Conservation (phyloP, 805 yeast genomes). For the Barnettozyma vustinii region DNA sequence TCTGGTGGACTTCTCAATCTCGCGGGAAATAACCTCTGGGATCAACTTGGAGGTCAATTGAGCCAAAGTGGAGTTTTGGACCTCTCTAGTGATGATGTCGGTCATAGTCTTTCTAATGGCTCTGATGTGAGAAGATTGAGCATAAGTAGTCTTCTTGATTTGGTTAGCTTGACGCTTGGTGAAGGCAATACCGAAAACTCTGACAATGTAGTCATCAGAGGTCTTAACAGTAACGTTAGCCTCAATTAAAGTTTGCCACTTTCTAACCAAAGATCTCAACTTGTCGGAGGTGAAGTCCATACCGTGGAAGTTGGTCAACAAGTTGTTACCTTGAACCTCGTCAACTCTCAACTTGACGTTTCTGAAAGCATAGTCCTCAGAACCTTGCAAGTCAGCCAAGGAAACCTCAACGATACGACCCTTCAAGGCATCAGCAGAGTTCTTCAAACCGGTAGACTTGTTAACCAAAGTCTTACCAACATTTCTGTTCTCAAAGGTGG, state of each 20-base stretch:
- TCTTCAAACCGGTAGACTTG: slow-evolving; percentile 97
- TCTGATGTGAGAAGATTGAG: slow-evolving; percentile 96
- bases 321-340: slow-evolving; percentile 98
- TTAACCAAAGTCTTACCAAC: slow-evolving; percentile 98
- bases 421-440: slow-evolving; percentile 96
- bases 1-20: slow-evolving; percentile 94
- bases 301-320: slow-evolving; percentile 99
- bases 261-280: slow-evolving; percentile 95
- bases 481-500: slow-evolving; percentile 96
- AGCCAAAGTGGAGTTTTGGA: slow-evolving; percentile 88
- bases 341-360: slow-evolving; percentile 96
- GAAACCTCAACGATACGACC: slow-evolving; percentile 96
- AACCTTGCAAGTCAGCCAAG: slow-evolving; percentile 96
- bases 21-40: slow-evolving; percentile 98
- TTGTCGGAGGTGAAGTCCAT: slow-evolving; percentile 97
- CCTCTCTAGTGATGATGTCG: slow-evolving; percentile 96
- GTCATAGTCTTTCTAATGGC: slow-evolving; percentile 95
- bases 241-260: slow-evolving; percentile 98
- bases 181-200: slow-evolving; percentile 97
- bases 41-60: slow-evolving; percentile 96
- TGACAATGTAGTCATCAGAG: slow-evolving; percentile 93
- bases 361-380: slow-evolving; percentile 98
- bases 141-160: slow-evolving; percentile 95
- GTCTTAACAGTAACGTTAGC: slow-evolving; percentile 98
- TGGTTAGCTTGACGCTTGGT: slow-evolving; percentile 97